Conservation (phyloP, 2,329 filamentous ascomycete genomes). For the Amauroascus niger region DNA sequence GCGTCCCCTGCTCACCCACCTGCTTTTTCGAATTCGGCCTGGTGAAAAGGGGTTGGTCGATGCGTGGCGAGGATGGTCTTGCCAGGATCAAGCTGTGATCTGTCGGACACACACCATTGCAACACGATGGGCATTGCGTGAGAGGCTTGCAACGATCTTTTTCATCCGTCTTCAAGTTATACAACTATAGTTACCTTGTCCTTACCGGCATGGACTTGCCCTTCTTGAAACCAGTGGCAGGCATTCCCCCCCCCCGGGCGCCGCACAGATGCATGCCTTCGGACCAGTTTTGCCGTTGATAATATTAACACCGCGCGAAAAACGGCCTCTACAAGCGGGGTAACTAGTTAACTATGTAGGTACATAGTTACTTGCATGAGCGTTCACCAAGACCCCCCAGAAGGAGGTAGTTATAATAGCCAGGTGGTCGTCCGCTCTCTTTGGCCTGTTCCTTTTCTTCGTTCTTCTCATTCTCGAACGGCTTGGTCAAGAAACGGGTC, state of each 20-base stretch:
- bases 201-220: slow-evolving; percentile 7
- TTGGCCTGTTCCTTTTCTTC: neutral
- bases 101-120: neutral
- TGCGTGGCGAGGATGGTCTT: too few species aligned
- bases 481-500: neutral
- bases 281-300: neutral
- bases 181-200: too few species aligned
- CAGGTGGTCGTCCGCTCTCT: neutral
- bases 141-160: neutral
- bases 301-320: too few species aligned
- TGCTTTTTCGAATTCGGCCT: neutral
- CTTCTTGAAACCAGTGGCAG: neutral
- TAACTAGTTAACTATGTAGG: too few species aligned
- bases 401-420: neutral
- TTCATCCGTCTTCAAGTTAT: neutral
- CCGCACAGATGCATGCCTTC: neutral
- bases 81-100: neutral
- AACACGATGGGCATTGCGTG: neutral
- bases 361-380: too few species aligned
- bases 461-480: neutral
- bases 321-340: neutral
- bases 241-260: too few species aligned
- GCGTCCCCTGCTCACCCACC: neutral
- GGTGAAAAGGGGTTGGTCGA: neutral
- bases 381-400: neutral